phyloP scores from a whole-genome alignment of 768 basidiomycete genomes.

The Tricholoma saponaceum region DNA sequence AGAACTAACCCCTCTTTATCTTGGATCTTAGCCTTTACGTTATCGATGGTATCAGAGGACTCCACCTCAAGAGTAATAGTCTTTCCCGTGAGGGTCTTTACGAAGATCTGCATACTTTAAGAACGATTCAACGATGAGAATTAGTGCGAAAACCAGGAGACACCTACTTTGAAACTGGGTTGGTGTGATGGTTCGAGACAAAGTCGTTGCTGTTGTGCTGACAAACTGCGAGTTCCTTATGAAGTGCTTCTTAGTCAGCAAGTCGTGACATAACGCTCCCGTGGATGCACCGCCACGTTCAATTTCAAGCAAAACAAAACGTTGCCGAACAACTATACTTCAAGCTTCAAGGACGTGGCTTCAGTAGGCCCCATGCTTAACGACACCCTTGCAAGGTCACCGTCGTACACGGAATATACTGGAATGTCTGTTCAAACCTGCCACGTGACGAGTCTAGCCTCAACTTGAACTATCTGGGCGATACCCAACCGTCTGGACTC shows the following conservation, averaged over 20 bases:
- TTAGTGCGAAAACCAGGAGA: background rate
- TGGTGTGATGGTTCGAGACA: slow-evolving; percentile 16
- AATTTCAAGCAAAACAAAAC: no score
- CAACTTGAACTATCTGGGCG: no score
- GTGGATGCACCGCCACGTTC: no score
- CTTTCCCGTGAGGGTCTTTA: slow-evolving; percentile 3
- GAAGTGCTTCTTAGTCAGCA: background rate
- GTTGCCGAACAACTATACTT: no score
- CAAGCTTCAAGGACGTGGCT: no score
- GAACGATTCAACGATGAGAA: background rate
- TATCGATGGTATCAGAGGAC: background rate
- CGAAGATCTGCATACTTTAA: slow-evolving; percentile 22
- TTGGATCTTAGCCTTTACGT: background rate
- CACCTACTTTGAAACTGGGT: slow-evolving; percentile 5
- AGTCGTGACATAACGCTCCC: background rate
- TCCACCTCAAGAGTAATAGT: background rate
- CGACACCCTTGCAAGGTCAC: no score
- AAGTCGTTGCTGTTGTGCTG: slow-evolving; percentile 2
- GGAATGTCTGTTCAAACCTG: no score
- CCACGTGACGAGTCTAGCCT: no score
- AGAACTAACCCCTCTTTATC: background rate
- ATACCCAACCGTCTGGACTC: no score
- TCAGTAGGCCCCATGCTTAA: no score
- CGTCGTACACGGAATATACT: no score
- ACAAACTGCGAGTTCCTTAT: background rate